Base-by-base conservation (phyloP, 1,284 basidiomycete genomes). In the Leccinum huronense region DNA sequence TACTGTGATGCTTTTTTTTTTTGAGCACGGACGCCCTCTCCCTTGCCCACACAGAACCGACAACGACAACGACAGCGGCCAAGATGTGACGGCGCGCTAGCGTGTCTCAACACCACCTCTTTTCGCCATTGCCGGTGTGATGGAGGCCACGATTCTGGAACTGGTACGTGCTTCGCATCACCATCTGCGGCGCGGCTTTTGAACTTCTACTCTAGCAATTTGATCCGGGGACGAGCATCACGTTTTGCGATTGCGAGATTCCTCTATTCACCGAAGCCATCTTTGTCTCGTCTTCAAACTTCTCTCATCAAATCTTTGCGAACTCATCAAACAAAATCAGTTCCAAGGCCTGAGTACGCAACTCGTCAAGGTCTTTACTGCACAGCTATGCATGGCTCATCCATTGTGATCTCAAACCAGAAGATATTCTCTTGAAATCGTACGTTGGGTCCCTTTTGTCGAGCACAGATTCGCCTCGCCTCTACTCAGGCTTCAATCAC, bases 261-360 rank as follows among this genome's bases (percentile, higher is more conserved):
- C 94, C 0, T 99, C 99, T 80, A 98, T 97, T 67, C 97, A 98
- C 80, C 90, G 92, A 71, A 95, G 87, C 72, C 97, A 99, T 77
- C 83, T 99, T 56, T 99, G 97, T 78, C 89, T 99, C 67, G 97
- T 99, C 57, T 98, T 99, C 75, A 97, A 99, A 79, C 86, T 98
- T 63, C 85, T 99, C 7, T 97, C 95, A 19, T 97, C 95, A 51
- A 99, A 99, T 76, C 83, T 99, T 65, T 99, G 98, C 82, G 97
- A 99, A 79, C 86, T 99, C 71, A 99, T 99, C 88, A 99, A 99
- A 83, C 97, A 99, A 80, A 99, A 99, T 79, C 95, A 97, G 75
- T 99, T 99, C 85, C 93, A 97, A 77, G 97, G 97, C 3, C 81
- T 99, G 60, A 95, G 92, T 78, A 97, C 95, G 5, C 94, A 97